Evolutionary conservation across 139 green algal genomes (phyloP).

Genomic region (Ettlia oleoabundans): DNA sequence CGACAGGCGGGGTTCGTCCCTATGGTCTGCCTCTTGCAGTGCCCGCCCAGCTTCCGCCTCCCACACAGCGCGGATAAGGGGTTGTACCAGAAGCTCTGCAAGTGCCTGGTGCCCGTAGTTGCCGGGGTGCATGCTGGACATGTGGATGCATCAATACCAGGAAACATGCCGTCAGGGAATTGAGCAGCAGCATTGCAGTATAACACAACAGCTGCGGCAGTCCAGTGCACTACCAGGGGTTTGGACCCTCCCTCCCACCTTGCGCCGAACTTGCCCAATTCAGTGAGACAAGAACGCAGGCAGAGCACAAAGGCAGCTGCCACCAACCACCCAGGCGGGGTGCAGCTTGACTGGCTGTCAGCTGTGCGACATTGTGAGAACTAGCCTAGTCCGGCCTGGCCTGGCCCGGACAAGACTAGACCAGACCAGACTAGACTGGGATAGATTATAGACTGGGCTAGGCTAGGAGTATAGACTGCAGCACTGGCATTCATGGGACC

Average conservation of each 20-base stretch:
- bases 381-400: too few relatives aligned
- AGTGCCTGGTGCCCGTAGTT: conserved; percentile 10
- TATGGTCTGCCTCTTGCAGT: neutral
- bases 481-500: neutral
- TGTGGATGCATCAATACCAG: neutral
- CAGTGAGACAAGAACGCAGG: too few relatives aligned
- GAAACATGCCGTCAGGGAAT: neutral
- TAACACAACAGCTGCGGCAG: neutral
- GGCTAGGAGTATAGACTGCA: neutral
- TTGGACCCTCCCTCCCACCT: too few relatives aligned
- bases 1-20: neutral
- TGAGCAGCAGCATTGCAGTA: neutral
- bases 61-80: conserved; percentile 15
- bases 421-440: too few relatives aligned
- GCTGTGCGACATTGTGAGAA: too few relatives aligned
- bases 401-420: too few relatives aligned
- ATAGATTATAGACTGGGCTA: neutral
- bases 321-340: too few relatives aligned
- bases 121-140: conserved; percentile 4
- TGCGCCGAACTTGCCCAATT: too few relatives aligned
- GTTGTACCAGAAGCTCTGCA: conserved; percentile 18
- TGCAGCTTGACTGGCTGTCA: too few relatives aligned
- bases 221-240: too few relatives aligned
- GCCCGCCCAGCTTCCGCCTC: conserved; percentile 12
- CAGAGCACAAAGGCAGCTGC: too few relatives aligned